These are phyloP conservation scores for Gracilaria gracilis DNA, from an alignment of 23 red algal species.

Conservation along the genomic window DNA sequence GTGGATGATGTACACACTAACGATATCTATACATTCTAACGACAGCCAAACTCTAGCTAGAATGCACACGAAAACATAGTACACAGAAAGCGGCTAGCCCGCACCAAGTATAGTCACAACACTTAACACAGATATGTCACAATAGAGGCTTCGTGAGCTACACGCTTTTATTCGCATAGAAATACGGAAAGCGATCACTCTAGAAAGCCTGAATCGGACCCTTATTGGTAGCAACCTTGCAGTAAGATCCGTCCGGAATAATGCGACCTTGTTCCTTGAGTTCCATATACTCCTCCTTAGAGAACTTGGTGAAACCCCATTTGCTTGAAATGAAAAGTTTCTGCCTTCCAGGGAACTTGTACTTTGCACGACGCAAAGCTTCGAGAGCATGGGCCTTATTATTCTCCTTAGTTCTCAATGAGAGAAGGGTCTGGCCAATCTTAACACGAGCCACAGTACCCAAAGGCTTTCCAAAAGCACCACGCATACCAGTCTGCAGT, in stretches of 20 bases:
- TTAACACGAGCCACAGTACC: slow-evolving; percentile 98
- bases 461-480: slow-evolving; percentile 98
- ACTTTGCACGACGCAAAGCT: slow-evolving; percentile 95
- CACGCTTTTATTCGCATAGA: slow-evolving; percentile 7
- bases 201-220: slow-evolving; percentile 72
- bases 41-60: too few species aligned
- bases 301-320: slow-evolving; percentile 97
- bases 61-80: too few species aligned
- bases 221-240: slow-evolving; percentile 79
- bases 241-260: slow-evolving; percentile 90
- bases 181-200: background rate
- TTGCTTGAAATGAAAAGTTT: slow-evolving; percentile 91
- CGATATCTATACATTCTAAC: too few species aligned
- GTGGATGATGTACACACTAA: too few species aligned
- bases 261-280: slow-evolving; percentile 84
- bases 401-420: slow-evolving; percentile 84
- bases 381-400: slow-evolving; percentile 83
- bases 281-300: slow-evolving; percentile 89
- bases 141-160: background rate
- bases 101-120: background rate
- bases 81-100: too few species aligned
- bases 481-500: slow-evolving; percentile 99
- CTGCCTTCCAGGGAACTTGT: slow-evolving; percentile 99
- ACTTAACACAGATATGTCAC: background rate
- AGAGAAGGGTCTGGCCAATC: slow-evolving; percentile 96